A percentile compares a stretch with the other conserved stretches of the same genome.
These are phyloP conservation scores for Rhizophagus clarus DNA, from an alignment of 192 early-diverging fungal genomes.

Conservation along the genomic window DNA sequence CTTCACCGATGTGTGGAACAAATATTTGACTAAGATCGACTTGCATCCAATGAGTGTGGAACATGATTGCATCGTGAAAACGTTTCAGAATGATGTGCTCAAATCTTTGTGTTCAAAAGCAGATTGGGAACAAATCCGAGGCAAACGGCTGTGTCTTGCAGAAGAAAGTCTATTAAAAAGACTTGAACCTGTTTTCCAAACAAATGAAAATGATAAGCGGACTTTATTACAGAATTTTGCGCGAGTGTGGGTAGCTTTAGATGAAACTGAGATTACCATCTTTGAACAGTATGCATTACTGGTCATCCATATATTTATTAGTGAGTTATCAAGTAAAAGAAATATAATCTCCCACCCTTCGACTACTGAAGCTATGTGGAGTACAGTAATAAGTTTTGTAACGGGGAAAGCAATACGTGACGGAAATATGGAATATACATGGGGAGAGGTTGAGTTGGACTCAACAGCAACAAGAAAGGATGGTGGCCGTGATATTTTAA, in stretches of 20 bases:
- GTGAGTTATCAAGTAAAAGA: constrained; percentile 4
- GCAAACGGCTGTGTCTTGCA: background rate
- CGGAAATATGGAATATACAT: constrained; percentile 5
- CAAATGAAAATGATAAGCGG: background rate
- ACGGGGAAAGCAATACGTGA: background rate
- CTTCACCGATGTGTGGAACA: constrained; percentile 19
- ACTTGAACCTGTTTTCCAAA: constrained; percentile 15
- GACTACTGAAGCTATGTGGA: constrained; percentile 15
- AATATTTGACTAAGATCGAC: constrained; percentile 13
- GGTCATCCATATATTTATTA: constrained; percentile 7
- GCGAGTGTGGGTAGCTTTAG: background rate
- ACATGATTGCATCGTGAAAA: constrained; percentile 8
- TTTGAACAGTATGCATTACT: constrained; percentile 12
- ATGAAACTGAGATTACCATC: background rate
- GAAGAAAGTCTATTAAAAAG: constrained; percentile 14
- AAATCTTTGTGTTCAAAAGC: constrained; percentile 18
- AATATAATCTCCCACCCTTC: background rate
- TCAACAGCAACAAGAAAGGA: constrained; percentile 9
- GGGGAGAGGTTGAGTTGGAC: constrained; percentile 8
- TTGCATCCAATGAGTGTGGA: constrained; percentile 11
- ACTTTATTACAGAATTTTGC: constrained; percentile 3
- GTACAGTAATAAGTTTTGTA: constrained; percentile 9
- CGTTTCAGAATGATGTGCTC: constrained; percentile 2
- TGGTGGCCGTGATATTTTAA: background rate
- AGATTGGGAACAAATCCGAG: constrained; percentile 18